Evolutionary conservation across 2,329 filamentous ascomycete species (phyloP).

Genomic region (Teratosphaeria zuluensis): DNA sequence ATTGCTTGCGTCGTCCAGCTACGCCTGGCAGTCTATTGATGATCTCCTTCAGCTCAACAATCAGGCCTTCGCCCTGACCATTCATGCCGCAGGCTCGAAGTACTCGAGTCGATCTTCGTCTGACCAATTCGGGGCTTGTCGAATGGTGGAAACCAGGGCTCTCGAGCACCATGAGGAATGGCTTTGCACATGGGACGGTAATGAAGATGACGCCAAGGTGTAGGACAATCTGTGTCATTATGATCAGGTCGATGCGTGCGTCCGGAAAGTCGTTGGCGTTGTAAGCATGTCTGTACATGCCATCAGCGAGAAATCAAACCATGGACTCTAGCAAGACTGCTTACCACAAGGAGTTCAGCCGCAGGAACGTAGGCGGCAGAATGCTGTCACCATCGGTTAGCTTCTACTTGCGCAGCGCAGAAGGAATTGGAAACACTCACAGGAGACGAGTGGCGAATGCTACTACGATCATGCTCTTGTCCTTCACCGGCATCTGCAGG

Average conservation of each 20-base stretch:
- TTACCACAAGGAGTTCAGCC: constrained; percentile 4
- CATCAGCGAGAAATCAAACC: not conserved
- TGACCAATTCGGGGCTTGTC: not conserved
- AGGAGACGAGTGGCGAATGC: constrained; percentile 18
- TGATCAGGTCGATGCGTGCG: constrained; percentile 9
- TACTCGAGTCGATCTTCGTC: not conserved
- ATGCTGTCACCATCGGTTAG: not conserved
- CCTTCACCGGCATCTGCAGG: constrained; percentile 15
- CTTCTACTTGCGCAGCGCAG: too few relatives aligned
- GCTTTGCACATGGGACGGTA: constrained; percentile 22
- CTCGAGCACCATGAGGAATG: constrained; percentile 16
- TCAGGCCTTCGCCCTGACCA: not conserved
- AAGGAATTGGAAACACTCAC: constrained; percentile 1
- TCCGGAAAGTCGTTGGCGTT: not conserved
- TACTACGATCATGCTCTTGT: constrained; percentile 15
- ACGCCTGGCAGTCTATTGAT: not conserved
- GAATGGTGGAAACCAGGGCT: constrained; percentile 1
- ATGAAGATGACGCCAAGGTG: constrained; percentile 21
- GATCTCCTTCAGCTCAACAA: not conserved
- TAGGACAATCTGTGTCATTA: constrained; percentile 16
- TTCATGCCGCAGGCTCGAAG: not conserved
- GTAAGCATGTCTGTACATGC: not conserved
- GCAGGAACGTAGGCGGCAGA: constrained; percentile 9
- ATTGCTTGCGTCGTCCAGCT: not conserved
- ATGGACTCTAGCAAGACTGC: not conserved